Conservation (phyloP, 805 yeast genomes). For the Candida lessepsii region DNA sequence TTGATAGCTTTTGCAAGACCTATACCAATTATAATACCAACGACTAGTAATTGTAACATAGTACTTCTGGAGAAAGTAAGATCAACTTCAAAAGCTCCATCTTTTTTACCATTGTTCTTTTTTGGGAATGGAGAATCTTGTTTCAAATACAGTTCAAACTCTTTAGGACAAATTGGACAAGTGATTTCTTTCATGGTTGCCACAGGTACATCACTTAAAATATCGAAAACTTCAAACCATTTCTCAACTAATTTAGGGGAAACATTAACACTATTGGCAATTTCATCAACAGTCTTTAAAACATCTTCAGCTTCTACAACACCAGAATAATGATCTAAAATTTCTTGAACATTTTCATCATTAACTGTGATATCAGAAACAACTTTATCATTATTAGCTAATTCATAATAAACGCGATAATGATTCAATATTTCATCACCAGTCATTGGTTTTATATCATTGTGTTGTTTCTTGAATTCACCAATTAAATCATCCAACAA, state of each 20-base stretch:
- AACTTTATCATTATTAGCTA: conserved; percentile 25
- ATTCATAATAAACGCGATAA: conserved; percentile 28
- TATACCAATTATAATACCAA: conserved; percentile 27
- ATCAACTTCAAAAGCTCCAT: conserved; percentile 11
- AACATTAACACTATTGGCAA: conserved; percentile 17
- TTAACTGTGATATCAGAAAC: conserved; percentile 29
- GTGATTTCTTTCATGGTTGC: conserved; percentile 21
- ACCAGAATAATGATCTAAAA: conserved; percentile 19
- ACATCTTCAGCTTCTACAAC: neutral
- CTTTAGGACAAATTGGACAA: conserved; percentile 29
- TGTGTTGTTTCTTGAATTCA: conserved; percentile 21
- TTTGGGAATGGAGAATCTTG: conserved; percentile 4
- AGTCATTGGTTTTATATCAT: conserved; percentile 21
- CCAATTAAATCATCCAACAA: conserved; percentile 22
- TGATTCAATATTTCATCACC: conserved; percentile 25
- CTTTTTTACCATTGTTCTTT: conserved; percentile 12
- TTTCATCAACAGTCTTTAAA: conserved; percentile 9
- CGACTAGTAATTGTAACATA: conserved; percentile 32
- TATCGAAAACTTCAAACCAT: conserved; percentile 33
- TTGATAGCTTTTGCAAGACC: conserved; percentile 20
- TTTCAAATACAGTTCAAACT: conserved; percentile 15
- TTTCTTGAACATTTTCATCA: conserved; percentile 22
- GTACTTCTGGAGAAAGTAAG: conserved; percentile 22
- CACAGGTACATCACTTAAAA: conserved; percentile 26
- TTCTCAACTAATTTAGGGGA: conserved; percentile 17